A percentile compares a stretch with the other conserved stretches of the same genome.
phyloP scores from a whole-genome alignment of 2,329 filamentous ascomycete species.

The Scedosporium apiospermum region DNA sequence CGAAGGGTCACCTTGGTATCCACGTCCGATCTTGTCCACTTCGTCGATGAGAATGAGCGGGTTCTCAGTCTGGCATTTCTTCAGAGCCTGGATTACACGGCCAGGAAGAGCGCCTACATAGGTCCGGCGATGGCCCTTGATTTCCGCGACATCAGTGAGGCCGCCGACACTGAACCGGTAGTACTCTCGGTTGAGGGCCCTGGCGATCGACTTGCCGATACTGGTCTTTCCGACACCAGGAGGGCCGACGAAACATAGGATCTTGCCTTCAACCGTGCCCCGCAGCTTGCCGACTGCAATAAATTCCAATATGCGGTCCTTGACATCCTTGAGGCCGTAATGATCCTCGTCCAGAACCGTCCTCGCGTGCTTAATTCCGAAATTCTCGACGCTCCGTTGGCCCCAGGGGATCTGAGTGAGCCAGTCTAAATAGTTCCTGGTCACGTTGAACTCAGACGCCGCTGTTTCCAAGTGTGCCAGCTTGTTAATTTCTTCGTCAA shows the following conservation, averaged over 20 bases:
- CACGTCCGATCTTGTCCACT: constrained; percentile 94
- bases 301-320: constrained; percentile 95
- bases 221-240: constrained; percentile 98
- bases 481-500: constrained; percentile 97
- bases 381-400: constrained; percentile 90
- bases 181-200: constrained; percentile 90
- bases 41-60: constrained; percentile 94
- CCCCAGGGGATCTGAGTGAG: constrained; percentile 98
- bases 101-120: constrained; percentile 94
- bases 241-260: constrained; percentile 92
- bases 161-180: constrained; percentile 98
- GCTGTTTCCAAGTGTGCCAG: constrained; percentile 89
- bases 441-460: constrained; percentile 97
- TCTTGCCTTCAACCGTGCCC: constrained; percentile 96
- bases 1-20: constrained; percentile 92
- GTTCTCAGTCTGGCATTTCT: constrained; percentile 99
- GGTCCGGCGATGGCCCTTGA: constrained; percentile 93
- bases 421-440: constrained; percentile 97
- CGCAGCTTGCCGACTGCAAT: constrained; percentile 96
- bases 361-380: constrained; percentile 85
- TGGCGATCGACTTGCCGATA: constrained; percentile 95
- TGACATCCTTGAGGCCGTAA: constrained; percentile 94
- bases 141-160: constrained; percentile 93
- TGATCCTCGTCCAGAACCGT: constrained; percentile 92
- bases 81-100: constrained; percentile 93